Base-by-base conservation (phyloP, 2,329 filamentous ascomycete species). In the Thelonectria rubi region DNA sequence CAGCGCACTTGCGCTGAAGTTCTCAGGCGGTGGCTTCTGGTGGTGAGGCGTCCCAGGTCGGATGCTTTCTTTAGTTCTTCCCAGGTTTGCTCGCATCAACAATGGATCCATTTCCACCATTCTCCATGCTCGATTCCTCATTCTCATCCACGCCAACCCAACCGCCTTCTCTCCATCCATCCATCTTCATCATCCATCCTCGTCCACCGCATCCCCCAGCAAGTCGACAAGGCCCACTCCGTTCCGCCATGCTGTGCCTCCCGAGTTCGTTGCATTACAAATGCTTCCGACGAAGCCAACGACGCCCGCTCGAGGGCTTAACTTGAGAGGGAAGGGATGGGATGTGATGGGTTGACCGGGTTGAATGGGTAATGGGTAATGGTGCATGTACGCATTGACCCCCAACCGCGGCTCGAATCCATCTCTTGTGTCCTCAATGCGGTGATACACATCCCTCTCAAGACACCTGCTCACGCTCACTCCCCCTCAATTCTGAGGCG, bases 231-330 rank as follows among this genome's bases (percentile, higher is more conserved):
- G 63, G 39, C 61, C 67, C 67, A 66, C 63, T 45, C 54, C 55
- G 55, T 52, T 55, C 63, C 55, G 64, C 64, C 47, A 42, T 56
- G 32, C 8, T 30, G 26, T 45, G 26, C 37, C 54, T 32, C 34
- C 54, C 39, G 39, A 57, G 37, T n/a, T 34, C 24, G 59, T 45
- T 54, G 51, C 56, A 67, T 67, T 65, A 70, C 67, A 59, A 69
- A 70, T 63, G 58, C 53, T 32, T 49, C 56, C 45, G 54, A 59
- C 26, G 26, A 17, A 50, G 46, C 57, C 54, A 56, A 53, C 48
- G 18, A 62, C 45, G 57, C 56, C 66, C 46, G 32, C 24, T 53
- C 47, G 26, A 34, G 58, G 47, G 17, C 47, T 48, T 60, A 47
- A 34, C 58, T 52, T 42, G 48, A 34, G 42, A 40, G 18, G 21